phyloP scores from a whole-genome alignment of 495 filamentous ascomycete genomes.

The Trichoderma gamsii region DNA sequence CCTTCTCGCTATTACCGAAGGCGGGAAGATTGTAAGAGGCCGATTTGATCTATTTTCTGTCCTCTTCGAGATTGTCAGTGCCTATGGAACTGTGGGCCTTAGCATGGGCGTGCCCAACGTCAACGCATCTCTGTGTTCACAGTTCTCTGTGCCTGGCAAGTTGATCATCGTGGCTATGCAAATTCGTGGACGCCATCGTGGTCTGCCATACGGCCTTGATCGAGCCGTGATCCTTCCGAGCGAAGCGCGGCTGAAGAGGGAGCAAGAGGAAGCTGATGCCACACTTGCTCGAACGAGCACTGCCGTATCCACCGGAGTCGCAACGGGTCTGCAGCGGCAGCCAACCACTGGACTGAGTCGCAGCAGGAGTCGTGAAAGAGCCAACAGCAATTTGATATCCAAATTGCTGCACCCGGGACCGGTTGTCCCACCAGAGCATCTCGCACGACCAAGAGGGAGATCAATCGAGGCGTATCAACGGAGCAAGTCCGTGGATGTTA shows the following conservation, averaged over 20 bases:
- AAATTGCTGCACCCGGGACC: conserved; percentile 28
- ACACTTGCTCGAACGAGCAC: conserved; percentile 48
- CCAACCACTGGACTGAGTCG: conserved; percentile 20
- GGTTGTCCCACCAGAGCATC: conserved; percentile 15
- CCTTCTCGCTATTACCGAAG: conserved; percentile 75
- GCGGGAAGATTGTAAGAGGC: conserved; percentile 38
- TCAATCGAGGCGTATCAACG: neutral
- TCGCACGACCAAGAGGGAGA: neutral
- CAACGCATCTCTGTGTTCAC: conserved; percentile 71
- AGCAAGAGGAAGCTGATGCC: conserved; percentile 50
- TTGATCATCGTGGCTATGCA: conserved; percentile 92
- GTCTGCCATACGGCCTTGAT: conserved; percentile 85
- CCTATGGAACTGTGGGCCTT: conserved; percentile 92
- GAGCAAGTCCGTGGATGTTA: neutral
- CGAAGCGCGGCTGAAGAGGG: conserved; percentile 63
- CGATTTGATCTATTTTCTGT: conserved; percentile 74
- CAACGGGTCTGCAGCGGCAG: conserved; percentile 16
- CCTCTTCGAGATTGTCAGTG: conserved; percentile 85
- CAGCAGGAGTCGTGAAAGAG: conserved; percentile 23
- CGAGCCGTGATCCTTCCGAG: conserved; percentile 80
- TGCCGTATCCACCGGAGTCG: conserved; percentile 36
- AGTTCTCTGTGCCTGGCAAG: conserved; percentile 78
- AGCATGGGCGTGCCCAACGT: conserved; percentile 70
- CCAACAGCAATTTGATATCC: conserved; percentile 20
- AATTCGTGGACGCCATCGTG: conserved; percentile 85